Evolutionary conservation across 345 rosid species (phyloP).

Genomic region (Syzygium aqueum): DNA sequence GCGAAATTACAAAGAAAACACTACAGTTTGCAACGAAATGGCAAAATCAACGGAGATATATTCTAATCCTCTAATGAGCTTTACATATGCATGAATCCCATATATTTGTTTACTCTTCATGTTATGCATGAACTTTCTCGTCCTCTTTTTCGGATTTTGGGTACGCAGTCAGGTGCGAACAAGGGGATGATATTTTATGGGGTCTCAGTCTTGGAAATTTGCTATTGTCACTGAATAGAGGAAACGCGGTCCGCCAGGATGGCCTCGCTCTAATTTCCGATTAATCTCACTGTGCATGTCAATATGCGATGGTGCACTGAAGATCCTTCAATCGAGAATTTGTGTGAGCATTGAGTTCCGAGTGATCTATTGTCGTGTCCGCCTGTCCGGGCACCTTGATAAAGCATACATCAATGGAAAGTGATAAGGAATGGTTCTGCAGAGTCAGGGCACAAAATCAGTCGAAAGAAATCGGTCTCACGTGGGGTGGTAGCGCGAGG

Average conservation of each 20-base stretch:
- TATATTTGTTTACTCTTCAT: neutral
- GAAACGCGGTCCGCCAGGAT: neutral
- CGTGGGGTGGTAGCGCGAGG: neutral
- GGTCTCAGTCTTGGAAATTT: neutral
- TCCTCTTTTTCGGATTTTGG: neutral
- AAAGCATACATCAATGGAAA: neutral
- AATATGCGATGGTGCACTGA: neutral
- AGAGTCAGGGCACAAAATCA: neutral
- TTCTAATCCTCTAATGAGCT: neutral
- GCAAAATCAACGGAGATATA: neutral
- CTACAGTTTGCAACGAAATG: neutral
- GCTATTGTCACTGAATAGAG: neutral
- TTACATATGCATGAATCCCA: neutral
- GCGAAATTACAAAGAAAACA: neutral
- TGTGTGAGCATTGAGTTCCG: neutral
- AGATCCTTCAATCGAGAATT: neutral
- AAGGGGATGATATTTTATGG: neutral
- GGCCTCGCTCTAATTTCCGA: neutral
- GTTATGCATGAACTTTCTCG: neutral
- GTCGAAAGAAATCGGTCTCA: neutral
- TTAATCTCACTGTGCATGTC: neutral
- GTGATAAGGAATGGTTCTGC: neutral
- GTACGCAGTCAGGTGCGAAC: slow-evolving; percentile 10
- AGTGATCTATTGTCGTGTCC: neutral
- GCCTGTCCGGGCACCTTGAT: neutral